phyloP scores from a whole-genome alignment of 345 rosid genomes.

The Camelina laxa region DNA sequence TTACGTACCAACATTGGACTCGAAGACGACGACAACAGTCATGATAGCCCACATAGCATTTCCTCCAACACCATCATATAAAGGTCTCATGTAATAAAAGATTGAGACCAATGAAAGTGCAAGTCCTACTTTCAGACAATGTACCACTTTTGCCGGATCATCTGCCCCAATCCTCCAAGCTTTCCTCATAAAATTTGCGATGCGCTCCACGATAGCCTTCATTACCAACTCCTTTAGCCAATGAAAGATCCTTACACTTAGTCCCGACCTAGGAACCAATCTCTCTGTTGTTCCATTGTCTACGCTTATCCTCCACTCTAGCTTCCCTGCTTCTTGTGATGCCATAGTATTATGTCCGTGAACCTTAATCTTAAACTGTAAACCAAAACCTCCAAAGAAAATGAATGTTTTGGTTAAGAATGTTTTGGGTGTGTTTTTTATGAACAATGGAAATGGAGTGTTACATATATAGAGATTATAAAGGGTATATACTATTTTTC shows the following conservation, averaged over 20 bases:
- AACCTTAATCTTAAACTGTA: constrained; percentile 2
- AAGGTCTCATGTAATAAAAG: constrained; percentile 73
- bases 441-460: constrained; percentile 37
- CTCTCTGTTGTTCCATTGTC: constrained; percentile 47
- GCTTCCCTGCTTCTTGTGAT: constrained; percentile 44
- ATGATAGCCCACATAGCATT: constrained; percentile 82
- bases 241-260: constrained; percentile 35
- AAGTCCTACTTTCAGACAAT: constrained; percentile 72
- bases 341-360: constrained; percentile 32
- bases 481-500: constrained; percentile 1
- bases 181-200: constrained; percentile 45
- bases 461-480: constrained; percentile 36
- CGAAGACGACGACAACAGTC: constrained; percentile 82
- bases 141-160: constrained; percentile 70
- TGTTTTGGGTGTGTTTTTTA: constrained; percentile 12
- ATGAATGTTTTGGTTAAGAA: constrained; percentile 6
- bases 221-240: constrained; percentile 42
- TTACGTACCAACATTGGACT: constrained; percentile 62
- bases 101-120: constrained; percentile 70
- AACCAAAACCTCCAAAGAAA: background rate
- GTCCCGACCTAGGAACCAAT: constrained; percentile 42
- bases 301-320: constrained; percentile 68
- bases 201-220: constrained; percentile 34
- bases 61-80: constrained; percentile 67
- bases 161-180: constrained; percentile 67